Evolutionary conservation across 176 grass and related monocot genomes (phyloP), one percentile per base, ranked within the genome.

Genomic region (Bothriochloa decipiens): DNA sequence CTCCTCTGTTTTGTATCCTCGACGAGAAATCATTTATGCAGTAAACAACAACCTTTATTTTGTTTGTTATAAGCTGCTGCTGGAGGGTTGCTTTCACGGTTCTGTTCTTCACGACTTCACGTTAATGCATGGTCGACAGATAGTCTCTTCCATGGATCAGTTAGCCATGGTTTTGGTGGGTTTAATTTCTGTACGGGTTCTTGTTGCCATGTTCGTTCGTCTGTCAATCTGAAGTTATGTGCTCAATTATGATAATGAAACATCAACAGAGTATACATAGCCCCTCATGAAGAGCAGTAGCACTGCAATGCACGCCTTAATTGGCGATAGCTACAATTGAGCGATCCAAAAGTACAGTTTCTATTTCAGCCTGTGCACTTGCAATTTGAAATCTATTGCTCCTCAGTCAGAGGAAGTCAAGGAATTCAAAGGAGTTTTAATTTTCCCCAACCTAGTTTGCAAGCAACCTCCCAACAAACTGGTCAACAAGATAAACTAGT

Each of bases 91-190:
- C 7, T 79, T 27, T 35, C 45, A 58, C 32, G 12, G 16, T 58
- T 58, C 55, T 29, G n/a, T 36, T 45, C 58, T 53, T 73, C 40
- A n/a, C 23, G 12, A 27, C 60, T 53, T 79, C 82, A 28, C 52
- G 17, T 52, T 52, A 83, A 73, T 84, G 81, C 73, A 75, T n/a
- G 49, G 74, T 88, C 71, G 25, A 55, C 2, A 81, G 27, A 50
- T 72, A 18, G 20, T 57, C 27, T 50, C 45, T 29, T 39, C 22
- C 58, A 20, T 16, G 42, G 61, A 46, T 23, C 17, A 63, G 22
- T 13, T 61, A 18, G 5, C 3, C 78, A 52, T 35, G 39, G 0
- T 72, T 32, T 32, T 74, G 15, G 62, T 13, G 74, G 5, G 49
- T 84, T 84, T 65, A 15, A 29, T 82, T 66, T 45, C 23, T 55